A percentile compares a stretch with the other conserved stretches of the same genome.
Evolutionary conservation across 257 asterid species (phyloP).

Genomic region (Nicotiana undulata): DNA sequence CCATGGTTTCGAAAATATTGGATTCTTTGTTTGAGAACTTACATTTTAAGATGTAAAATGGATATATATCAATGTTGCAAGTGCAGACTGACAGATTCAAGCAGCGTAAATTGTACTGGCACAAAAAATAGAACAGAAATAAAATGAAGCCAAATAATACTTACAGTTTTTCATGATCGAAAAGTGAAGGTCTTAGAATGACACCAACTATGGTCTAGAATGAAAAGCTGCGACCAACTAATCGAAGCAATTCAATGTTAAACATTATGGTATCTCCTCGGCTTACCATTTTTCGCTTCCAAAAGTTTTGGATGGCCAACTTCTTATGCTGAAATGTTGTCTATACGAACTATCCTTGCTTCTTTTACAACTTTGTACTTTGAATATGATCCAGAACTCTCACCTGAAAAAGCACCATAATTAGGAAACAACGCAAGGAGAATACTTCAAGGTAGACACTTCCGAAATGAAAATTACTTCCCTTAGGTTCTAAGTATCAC

Average conservation of each 20-base stretch:
- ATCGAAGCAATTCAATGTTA: background rate
- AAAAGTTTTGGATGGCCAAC: background rate
- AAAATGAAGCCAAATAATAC: background rate
- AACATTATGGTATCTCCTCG: background rate
- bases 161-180: background rate
- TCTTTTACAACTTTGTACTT: background rate
- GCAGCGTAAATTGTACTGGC: background rate
- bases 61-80: background rate
- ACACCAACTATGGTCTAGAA: background rate
- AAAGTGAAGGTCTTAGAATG: background rate
- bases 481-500: background rate
- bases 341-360: background rate
- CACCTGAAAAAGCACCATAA: conserved; percentile 1
- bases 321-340: background rate
- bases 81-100: background rate
- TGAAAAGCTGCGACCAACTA: background rate
- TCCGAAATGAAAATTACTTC: background rate
- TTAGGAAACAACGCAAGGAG: background rate
- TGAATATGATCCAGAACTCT: background rate
- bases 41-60: background rate
- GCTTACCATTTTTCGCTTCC: background rate
- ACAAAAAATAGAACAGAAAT: background rate
- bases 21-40: background rate
- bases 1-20: too few species aligned
- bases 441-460: background rate